Evolutionary conservation across 805 yeast genomes (phyloP), one percentile per base, ranked within the genome.

Genomic region (Zygosaccharomyces bisporus): DNA sequence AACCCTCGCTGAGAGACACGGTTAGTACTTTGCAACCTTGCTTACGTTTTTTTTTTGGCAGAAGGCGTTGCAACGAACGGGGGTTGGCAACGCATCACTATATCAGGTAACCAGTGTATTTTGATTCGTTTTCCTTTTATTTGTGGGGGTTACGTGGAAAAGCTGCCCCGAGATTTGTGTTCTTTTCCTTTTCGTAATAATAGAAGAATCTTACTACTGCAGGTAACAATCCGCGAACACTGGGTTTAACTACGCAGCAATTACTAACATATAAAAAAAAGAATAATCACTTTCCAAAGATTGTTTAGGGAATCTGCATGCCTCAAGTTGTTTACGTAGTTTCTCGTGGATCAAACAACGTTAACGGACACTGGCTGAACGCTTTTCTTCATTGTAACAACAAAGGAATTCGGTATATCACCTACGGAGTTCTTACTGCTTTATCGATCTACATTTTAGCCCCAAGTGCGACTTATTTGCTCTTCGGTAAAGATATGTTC

Each of bases 391-490:
- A 57, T 51, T 37, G 60, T 53, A 29, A 58, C 31, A 34, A 48
- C 36, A 34, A 39, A 35, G 34, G 33, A 25, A 14, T 40, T 8
- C 32, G 34, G 17, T 45, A 40, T 20, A 30, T 49, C 10, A 46
- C 46, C n/a, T 18, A 47, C 40, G 45, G 47, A 6, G 21, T 39
- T 21, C 29, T 45, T n/a, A 33, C 54, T 25, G 51, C 47, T 12
- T 36, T 51, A 16, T 50, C 60, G 13, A 27, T 54, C 12, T 57
- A 58, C 49, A 41, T 55, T 17, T 21, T 59, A 27, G 42, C 54
- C 24, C 57, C 59, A 6, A 48, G 50, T 6, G 16, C 48, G 20
- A 39, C 44, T 16, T 44, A 37, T 23, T 41, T 41, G 29, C 39
- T 48, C 33, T 42, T 41, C 41, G 52, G 49, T 33, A 44, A 30